A percentile compares a stretch with the other conserved stretches of the same genome.
Conservation (phyloP, 495 filamentous ascomycete genomes). For the Pseudevernia furfuracea region DNA sequence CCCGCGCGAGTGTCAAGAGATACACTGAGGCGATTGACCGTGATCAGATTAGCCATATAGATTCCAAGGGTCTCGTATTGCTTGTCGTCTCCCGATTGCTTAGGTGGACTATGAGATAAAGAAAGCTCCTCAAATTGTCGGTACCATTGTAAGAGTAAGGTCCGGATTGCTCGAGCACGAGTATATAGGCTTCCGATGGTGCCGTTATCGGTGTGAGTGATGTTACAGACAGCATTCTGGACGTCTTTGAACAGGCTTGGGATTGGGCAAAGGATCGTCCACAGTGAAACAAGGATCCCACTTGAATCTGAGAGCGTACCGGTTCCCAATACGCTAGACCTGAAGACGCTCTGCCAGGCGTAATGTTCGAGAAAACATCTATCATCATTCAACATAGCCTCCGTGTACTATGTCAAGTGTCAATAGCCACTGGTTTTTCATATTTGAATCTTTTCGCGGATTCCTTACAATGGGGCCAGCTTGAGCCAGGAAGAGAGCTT, state of each 20-base stretch:
- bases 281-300: constrained; percentile 27
- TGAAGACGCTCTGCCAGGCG: constrained; percentile 29
- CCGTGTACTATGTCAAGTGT: constrained; percentile 25
- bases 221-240: constrained; percentile 15
- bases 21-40: constrained; percentile 9
- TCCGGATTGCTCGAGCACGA: background rate
- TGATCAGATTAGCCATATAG: background rate
- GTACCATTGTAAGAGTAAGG: background rate
- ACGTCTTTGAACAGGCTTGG: constrained; percentile 23
- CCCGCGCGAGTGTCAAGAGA: constrained; percentile 4
- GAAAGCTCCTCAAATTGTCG: background rate
- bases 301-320: constrained; percentile 24
- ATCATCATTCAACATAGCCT: constrained; percentile 28
- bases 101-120: background rate
- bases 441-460: too few relatives aligned
- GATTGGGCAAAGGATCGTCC: constrained; percentile 22
- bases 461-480: constrained; percentile 29
- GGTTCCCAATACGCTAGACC: constrained; percentile 21
- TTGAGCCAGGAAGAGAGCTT: constrained; percentile 33
- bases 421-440: background rate
- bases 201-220: background rate
- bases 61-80: constrained; percentile 17
- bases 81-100: constrained; percentile 2
- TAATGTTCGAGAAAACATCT: constrained; percentile 29
- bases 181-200: background rate